Evolutionary conservation across 495 filamentous ascomycete species (phyloP).

Genomic region (Pseudomonodictys pantanalensis): DNA sequence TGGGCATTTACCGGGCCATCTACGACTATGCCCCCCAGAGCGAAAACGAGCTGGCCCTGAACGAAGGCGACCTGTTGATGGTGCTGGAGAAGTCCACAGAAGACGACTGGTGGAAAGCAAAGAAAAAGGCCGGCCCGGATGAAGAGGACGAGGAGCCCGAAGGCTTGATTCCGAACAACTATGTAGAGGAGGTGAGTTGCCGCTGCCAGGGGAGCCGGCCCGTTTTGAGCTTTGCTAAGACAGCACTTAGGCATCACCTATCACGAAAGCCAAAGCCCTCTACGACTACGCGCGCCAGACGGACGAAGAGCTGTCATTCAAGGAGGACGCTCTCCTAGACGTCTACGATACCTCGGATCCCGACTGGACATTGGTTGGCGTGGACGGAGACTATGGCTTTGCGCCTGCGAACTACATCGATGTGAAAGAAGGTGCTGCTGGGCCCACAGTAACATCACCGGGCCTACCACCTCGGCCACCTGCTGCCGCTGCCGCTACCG

Average conservation of each 20-base stretch:
- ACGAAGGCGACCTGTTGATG: constrained; percentile 88
- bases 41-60: constrained; percentile 81
- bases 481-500: constrained; percentile 31
- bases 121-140: constrained; percentile 79
- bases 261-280: constrained; percentile 72
- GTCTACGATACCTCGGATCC: constrained; percentile 91
- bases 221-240: background rate
- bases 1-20: constrained; percentile 86
- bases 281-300: constrained; percentile 97
- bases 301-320: constrained; percentile 95
- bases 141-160: constrained; percentile 94
- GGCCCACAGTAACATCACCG: constrained; percentile 26
- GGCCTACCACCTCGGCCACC: constrained; percentile 37
- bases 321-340: constrained; percentile 77
- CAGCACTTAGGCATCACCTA: constrained; percentile 48
- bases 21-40: constrained; percentile 93
- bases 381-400: constrained; percentile 85
- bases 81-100: constrained; percentile 85
- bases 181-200: constrained; percentile 84
- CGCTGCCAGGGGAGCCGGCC: background rate
- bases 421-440: constrained; percentile 43
- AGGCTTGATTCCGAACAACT: constrained; percentile 92
- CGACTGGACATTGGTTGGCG: constrained; percentile 92
- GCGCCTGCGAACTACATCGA: constrained; percentile 98
- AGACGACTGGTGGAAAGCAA: constrained; percentile 97